Percentiles rank a stretch among this genome's conserved stretches.
phyloP scores from a whole-genome alignment of 148 eudicot species.

The Chenopodium suecicum region DNA sequence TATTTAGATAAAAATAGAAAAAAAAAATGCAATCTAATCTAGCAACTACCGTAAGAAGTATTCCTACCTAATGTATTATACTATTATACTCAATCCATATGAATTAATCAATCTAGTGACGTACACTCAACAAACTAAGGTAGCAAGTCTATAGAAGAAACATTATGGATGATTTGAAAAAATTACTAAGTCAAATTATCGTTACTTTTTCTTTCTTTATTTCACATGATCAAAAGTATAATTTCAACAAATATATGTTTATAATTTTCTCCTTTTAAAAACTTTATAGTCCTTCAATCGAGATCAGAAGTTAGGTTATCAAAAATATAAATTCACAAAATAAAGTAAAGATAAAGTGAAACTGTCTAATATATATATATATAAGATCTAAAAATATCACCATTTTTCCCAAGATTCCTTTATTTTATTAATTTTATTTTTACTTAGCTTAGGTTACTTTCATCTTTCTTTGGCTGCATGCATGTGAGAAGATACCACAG shows the following conservation, averaged over 20 bases:
- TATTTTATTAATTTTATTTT: background rate
- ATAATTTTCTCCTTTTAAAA: background rate
- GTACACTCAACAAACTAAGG: slow-evolving; percentile 14
- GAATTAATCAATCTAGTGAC: background rate
- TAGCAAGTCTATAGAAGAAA: slow-evolving; percentile 15
- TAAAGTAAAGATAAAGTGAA: slow-evolving; percentile 25
- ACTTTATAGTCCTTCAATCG: slow-evolving; percentile 14
- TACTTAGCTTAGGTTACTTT: slow-evolving; percentile 10
- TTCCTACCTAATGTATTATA: background rate
- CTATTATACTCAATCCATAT: background rate
- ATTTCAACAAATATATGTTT: background rate
- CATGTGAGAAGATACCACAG: slow-evolving; percentile 40
- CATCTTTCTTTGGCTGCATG: slow-evolving; percentile 21
- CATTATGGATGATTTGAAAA: background rate
- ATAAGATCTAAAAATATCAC: background rate
- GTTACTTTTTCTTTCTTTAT: background rate
- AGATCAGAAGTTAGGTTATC: slow-evolving; percentile 21
- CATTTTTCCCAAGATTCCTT: slow-evolving; percentile 29
- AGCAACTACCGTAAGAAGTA: background rate
- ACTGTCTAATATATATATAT: slow-evolving; percentile 1
- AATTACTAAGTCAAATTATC: background rate
- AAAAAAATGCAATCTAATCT: background rate
- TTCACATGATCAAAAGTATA: slow-evolving; percentile 3
- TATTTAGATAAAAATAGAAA: too few relatives aligned
- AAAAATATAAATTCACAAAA: background rate